phyloP scores from a whole-genome alignment of 2,329 filamentous ascomycete genomes.

The Pseudogymnoascus sp. region DNA sequence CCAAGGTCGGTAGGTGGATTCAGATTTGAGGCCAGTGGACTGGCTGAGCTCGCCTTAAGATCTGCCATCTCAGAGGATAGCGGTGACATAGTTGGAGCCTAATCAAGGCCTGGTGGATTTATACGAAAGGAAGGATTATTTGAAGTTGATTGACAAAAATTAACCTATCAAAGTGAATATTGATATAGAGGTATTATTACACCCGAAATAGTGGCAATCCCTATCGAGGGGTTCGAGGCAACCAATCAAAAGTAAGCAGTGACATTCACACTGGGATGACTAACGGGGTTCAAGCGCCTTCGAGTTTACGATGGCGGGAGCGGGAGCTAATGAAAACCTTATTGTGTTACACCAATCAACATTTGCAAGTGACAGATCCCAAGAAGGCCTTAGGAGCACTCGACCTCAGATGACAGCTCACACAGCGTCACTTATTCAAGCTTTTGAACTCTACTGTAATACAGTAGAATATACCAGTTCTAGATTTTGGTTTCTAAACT shows the following conservation, averaged over 20 bases:
- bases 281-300: not conserved
- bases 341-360: not conserved
- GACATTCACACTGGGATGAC: not conserved
- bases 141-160: not conserved
- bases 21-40: not conserved
- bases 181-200: not conserved
- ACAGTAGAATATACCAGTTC: no score
- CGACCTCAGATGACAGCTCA: not conserved
- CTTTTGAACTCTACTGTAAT: no score
- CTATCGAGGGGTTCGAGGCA: not conserved
- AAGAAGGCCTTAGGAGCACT: no score
- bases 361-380: not conserved
- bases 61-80: not conserved
- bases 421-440: not conserved
- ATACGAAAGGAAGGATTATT: not conserved
- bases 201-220: not conserved
- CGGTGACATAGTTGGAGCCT: not conserved
- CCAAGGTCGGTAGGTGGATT: not conserved
- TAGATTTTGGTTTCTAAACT: no score
- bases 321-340: not conserved
- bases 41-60: not conserved
- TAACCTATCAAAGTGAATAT: not conserved
- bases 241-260: not conserved
- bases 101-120: not conserved
- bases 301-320: not conserved